phyloP scores from a whole-genome alignment of 345 rosid genomes.

The Corymbia maculata region DNA sequence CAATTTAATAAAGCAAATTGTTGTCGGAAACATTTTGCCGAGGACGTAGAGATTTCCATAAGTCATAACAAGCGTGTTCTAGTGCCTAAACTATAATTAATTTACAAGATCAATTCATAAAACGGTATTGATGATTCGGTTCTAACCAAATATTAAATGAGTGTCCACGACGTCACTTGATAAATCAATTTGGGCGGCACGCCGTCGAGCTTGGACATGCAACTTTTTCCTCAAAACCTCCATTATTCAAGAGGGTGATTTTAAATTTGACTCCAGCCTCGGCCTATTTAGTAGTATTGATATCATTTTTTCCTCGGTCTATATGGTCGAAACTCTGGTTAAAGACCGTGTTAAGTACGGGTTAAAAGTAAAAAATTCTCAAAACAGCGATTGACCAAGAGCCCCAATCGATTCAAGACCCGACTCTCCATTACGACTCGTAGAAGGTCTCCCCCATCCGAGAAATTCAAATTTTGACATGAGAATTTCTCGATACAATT shows the following conservation, averaged over 20 bases:
- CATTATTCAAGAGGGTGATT: not conserved
- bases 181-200: not conserved
- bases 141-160: not conserved
- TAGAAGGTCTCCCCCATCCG: not conserved
- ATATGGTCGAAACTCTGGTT: not conserved
- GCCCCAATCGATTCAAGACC: not conserved
- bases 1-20: not conserved
- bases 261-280: not conserved
- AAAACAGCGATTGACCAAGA: too few relatives aligned
- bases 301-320: not conserved
- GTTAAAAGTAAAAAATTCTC: not conserved
- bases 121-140: fast-evolving
- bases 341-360: not conserved
- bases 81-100: fast-evolving
- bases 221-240: not conserved
- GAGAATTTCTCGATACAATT: not conserved
- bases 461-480: not conserved
- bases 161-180: not conserved
- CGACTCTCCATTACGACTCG: not conserved
- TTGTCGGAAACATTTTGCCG: fast-evolving
- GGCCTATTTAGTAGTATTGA: not conserved
- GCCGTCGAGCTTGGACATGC: not conserved
- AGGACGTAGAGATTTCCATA: not conserved
- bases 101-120: not conserved
- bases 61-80: not conserved